These are phyloP conservation scores for Arxiozyma bovina DNA, from an alignment of 1,139 yeast genomes.

Conservation along the genomic window DNA sequence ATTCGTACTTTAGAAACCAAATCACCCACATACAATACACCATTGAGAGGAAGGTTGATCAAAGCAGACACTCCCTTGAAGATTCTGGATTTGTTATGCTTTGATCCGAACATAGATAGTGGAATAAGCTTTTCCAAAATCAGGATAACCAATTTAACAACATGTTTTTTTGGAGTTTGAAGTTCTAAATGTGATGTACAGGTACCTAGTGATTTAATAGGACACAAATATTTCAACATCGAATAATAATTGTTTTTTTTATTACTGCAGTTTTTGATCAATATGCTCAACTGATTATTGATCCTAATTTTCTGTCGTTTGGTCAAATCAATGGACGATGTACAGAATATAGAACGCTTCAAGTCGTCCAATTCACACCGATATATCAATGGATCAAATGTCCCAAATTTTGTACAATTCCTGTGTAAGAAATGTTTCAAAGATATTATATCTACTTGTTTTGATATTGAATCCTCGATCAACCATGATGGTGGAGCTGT, in stretches of 20 bases:
- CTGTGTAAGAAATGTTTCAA: neutral
- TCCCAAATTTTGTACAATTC: neutral
- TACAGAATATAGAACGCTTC: slow-evolving; percentile 9
- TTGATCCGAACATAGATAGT: slow-evolving; percentile 45
- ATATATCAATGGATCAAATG: slow-evolving; percentile 4
- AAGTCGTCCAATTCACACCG: slow-evolving; percentile 5
- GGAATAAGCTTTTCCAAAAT: slow-evolving; percentile 47
- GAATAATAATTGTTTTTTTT: slow-evolving; percentile 12
- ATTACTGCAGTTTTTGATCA: slow-evolving; percentile 11
- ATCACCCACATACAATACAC: slow-evolving; percentile 26
- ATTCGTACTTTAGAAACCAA: slow-evolving; percentile 33
- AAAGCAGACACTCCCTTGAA: slow-evolving; percentile 34
- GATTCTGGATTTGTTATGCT: slow-evolving; percentile 39
- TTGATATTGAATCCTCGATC: neutral
- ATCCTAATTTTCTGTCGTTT: slow-evolving; percentile 1
- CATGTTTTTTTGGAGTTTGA: slow-evolving; percentile 18
- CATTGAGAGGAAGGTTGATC: slow-evolving; percentile 35
- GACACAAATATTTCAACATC: slow-evolving; percentile 19
- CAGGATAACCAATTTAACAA: slow-evolving; percentile 37
- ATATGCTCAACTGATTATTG: slow-evolving; percentile 6
- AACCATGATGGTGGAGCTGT: slow-evolving; percentile 18
- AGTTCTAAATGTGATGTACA: slow-evolving; percentile 11
- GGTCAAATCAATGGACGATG: slow-evolving; percentile 1
- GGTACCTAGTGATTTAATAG: slow-evolving; percentile 1
- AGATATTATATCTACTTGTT: neutral